phyloP scores from a whole-genome alignment of 371 early-diverging fungal genomes.

The Haplosporangium sp. region DNA sequence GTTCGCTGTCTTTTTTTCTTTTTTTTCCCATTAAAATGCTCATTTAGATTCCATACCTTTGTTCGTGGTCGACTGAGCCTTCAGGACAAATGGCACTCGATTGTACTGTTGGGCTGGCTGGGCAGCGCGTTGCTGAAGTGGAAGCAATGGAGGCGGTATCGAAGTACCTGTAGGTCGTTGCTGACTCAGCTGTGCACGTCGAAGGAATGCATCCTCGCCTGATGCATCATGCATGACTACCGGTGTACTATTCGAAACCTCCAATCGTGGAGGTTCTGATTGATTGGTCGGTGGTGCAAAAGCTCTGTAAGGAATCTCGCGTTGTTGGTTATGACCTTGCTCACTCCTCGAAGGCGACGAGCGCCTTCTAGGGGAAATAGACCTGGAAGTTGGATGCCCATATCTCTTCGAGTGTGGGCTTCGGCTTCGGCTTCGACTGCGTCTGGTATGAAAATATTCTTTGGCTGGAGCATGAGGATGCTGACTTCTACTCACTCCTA shows the following conservation, averaged over 20 bases:
- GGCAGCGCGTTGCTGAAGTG: neutral
- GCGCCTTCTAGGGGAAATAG: slow-evolving; percentile 9
- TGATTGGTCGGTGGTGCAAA: slow-evolving; percentile 41
- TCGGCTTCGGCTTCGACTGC: slow-evolving; percentile 15
- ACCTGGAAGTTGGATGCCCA: slow-evolving; percentile 17
- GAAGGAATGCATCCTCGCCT: slow-evolving; percentile 79
- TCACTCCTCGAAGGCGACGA: slow-evolving; percentile 9
- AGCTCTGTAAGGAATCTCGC: slow-evolving; percentile 25
- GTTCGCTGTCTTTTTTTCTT: too few species aligned
- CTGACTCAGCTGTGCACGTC: slow-evolving; percentile 66
- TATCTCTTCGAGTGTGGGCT: slow-evolving; percentile 4
- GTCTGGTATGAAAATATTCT: neutral
- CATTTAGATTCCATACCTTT: too few species aligned
- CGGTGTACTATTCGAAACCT: slow-evolving; percentile 34
- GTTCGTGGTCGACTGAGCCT: too few species aligned
- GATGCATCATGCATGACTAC: slow-evolving; percentile 57
- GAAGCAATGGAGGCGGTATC: neutral
- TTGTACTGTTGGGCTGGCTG: slow-evolving; percentile 1
- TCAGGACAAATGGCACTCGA: neutral
- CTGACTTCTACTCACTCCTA: slow-evolving; percentile 2
- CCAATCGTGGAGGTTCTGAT: neutral
- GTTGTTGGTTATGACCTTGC: neutral
- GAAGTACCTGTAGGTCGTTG: slow-evolving; percentile 9
- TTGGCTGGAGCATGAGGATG: neutral
- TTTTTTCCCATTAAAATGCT: too few species aligned